These are phyloP conservation scores for Bacidia rubella DNA, from an alignment of 495 filamentous ascomycete genomes.

Conservation along the genomic window DNA sequence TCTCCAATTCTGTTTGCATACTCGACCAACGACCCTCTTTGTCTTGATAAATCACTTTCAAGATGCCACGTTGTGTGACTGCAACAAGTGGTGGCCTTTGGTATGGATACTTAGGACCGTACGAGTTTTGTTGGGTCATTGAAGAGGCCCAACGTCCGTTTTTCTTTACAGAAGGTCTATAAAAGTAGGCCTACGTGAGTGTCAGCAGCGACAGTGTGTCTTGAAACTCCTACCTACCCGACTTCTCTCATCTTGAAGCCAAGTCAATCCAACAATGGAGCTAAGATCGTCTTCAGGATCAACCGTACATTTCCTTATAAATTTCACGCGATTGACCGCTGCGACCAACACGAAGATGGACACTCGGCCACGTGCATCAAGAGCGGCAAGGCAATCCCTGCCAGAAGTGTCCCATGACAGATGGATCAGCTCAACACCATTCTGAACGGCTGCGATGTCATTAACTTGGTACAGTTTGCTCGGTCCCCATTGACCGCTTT, in stretches of 20 bases:
- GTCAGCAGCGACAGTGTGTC: constrained; percentile 7
- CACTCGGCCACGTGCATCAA: constrained; percentile 61
- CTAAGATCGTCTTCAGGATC: constrained; percentile 58
- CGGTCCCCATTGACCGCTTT: constrained; percentile 65
- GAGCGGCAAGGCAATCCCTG: constrained; percentile 61
- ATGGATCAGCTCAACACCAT: constrained; percentile 50
- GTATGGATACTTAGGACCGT: constrained; percentile 54
- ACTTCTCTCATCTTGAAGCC: constrained; percentile 52
- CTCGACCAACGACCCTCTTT: constrained; percentile 53
- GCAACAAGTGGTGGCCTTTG: constrained; percentile 55
- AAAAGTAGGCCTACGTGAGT: constrained; percentile 23
- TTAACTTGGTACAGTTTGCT: constrained; percentile 42
- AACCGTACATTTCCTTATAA: constrained; percentile 37
- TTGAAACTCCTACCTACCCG: background rate
- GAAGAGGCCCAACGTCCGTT: constrained; percentile 40
- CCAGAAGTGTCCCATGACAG: constrained; percentile 65
- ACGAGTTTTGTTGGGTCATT: constrained; percentile 32
- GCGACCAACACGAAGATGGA: constrained; percentile 49
- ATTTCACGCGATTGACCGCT: constrained; percentile 51
- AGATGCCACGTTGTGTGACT: constrained; percentile 53
- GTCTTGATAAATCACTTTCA: constrained; percentile 60
- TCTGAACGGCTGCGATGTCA: constrained; percentile 32
- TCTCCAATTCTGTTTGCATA: constrained; percentile 53
- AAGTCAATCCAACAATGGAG: constrained; percentile 70
- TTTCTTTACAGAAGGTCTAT: constrained; percentile 33